Base-by-base conservation (phyloP, 345 rosid species). In the Lepidium sativum region DNA sequence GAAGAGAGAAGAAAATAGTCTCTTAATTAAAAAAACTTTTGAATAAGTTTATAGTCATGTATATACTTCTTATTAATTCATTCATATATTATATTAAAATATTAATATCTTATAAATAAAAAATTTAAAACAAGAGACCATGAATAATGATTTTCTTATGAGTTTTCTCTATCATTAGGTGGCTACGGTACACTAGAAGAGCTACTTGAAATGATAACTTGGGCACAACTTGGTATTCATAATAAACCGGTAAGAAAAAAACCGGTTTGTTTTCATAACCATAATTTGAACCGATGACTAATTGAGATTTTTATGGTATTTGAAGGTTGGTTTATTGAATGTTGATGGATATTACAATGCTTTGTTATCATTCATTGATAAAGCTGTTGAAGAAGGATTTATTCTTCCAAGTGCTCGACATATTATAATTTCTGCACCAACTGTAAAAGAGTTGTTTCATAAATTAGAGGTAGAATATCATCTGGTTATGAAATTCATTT, bases 151-250 rank as follows among this genome's bases (percentile, higher is more conserved):
- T n/a, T n/a, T n/a, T n/a, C n/a, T n/a, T n/a, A n/a, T n/a, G n/a
- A n/a, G n/a, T n/a, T n/a, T n/a, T n/a, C 56, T 4, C 41, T 9
- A 10, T 62, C 42, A 63, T 71, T 60, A 84, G 86, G 84, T 69
- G 89, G 89, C 12, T 84, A 78, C 62, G 89, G 89, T 69, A 81
- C 89, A 48, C 65, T 81, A 61, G 86, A 84, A 58, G 89, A 84
- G 80, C 54, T 80, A 71, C 85, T 83, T 42, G 88, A 81, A 67
- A 71, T 83, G 45, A 83, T 83, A 61, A 77, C 83, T 3, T 83
- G 86, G 88, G 75, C 86, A 54, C 81, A 84, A 52, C 86, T 84
- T 25, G 86, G 89, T 50, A 78, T 84, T 68, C 89, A 80, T 77
- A 15, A 78, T 42, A 81, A 84, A 63, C 89, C 86, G 50, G 86